Conservation (phyloP, 1,284 basidiomycete species). For the Ceratobasidium sp. region DNA sequence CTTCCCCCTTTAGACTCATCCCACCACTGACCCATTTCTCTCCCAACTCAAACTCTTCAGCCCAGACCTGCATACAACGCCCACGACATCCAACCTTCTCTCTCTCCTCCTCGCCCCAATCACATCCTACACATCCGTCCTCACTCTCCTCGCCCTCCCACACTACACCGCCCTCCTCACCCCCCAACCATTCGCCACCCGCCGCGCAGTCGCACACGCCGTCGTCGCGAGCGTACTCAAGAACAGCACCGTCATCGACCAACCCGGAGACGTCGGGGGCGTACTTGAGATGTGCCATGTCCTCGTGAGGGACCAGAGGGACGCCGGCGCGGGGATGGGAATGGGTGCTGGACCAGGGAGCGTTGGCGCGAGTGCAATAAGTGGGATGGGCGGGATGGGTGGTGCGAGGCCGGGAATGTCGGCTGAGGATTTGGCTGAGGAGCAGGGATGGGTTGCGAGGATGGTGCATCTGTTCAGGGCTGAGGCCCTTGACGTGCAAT, state of each 20-base stretch:
- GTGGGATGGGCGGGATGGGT: conserved; percentile 65
- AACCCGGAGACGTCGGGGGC: conserved; percentile 90
- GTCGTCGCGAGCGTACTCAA: conserved; percentile 93
- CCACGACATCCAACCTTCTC: conserved; percentile 88
- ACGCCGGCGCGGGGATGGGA: conserved; percentile 64
- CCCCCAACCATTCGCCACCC: conserved; percentile 88
- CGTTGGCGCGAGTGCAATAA: conserved; percentile 46
- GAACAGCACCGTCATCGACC: conserved; percentile 93
- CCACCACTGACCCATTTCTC: conserved; percentile 2
- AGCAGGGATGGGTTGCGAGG: conserved; percentile 96
- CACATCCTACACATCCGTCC: conserved; percentile 92
- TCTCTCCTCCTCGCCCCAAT: conserved; percentile 91
- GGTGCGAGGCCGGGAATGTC: conserved; percentile 67
- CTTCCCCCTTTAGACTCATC: background rate
- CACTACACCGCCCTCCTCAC: conserved; percentile 85
- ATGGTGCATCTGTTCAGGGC: conserved; percentile 95
- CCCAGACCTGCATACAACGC: conserved; percentile 87
- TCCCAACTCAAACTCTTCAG: too few relatives aligned
- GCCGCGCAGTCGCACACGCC: conserved; percentile 90
- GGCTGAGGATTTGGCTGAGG: conserved; percentile 91
- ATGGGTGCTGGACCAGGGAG: conserved; percentile 42
- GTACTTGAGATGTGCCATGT: conserved; percentile 94
- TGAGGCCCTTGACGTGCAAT: conserved; percentile 86
- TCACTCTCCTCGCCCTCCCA: conserved; percentile 92
- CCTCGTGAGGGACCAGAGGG: conserved; percentile 88